Evolutionary conservation across 2,329 filamentous ascomycete genomes (phyloP).

Genomic region (Mariannaea sp.): DNA sequence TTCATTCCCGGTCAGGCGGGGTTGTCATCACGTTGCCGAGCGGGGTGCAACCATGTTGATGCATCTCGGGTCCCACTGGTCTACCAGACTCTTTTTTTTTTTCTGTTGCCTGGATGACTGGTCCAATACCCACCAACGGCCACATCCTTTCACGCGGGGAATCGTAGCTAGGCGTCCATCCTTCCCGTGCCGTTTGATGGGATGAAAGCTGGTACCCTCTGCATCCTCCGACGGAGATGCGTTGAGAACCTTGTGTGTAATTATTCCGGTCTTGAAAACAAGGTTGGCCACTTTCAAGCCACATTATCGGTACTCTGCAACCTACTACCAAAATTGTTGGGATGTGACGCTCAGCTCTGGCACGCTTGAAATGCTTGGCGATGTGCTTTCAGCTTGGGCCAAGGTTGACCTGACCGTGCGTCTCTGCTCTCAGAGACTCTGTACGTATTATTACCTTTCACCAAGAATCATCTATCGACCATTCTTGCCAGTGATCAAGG

Average conservation of each 20-base stretch:
- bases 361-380: neutral
- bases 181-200: slow-evolving; percentile 16
- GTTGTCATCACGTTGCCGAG: slow-evolving; percentile 8
- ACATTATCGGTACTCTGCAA: too few species aligned
- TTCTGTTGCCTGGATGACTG: slow-evolving; percentile 11
- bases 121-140: slow-evolving; percentile 26
- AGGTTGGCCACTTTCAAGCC: slow-evolving; percentile 13
- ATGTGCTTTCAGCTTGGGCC: neutral
- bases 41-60: slow-evolving; percentile 26
- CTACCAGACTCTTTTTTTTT: slow-evolving; percentile 16
- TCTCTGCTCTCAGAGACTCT: neutral
- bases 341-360: neutral
- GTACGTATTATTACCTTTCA: too few species aligned
- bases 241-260: slow-evolving; percentile 1
- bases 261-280: too few species aligned
- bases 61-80: slow-evolving; percentile 21
- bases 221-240: slow-evolving; percentile 14
- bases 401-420: neutral
- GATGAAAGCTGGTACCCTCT: slow-evolving; percentile 17
- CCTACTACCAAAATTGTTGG: neutral
- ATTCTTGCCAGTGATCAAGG: neutral
- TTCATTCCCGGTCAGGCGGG: neutral
- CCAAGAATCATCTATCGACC: too few species aligned
- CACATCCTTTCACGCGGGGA: slow-evolving; percentile 31
- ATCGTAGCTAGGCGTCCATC: slow-evolving; percentile 18